Evolutionary conservation across 768 basidiomycete genomes (phyloP).

Genomic region (Boletus coccyginus): DNA sequence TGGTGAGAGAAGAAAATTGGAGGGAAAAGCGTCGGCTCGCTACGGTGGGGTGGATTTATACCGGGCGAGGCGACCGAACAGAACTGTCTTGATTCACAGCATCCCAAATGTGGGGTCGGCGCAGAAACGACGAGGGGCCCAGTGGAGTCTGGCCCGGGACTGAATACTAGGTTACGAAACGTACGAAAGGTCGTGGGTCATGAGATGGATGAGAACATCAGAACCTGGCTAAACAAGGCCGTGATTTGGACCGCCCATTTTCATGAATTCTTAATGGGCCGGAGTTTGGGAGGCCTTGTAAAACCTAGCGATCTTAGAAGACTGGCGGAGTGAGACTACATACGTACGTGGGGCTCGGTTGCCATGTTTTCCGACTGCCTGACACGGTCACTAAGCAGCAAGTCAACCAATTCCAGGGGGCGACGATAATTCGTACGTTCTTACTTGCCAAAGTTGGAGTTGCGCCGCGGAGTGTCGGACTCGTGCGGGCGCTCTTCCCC

Average conservation of each 20-base stretch:
- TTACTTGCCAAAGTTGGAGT: too few species aligned
- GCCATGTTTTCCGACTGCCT: background rate
- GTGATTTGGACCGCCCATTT: constrained; percentile 1
- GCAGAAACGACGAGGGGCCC: constrained; percentile 10
- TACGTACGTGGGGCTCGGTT: background rate
- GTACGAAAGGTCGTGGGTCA: background rate
- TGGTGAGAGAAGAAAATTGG: background rate
- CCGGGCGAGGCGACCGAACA: constrained; percentile 8
- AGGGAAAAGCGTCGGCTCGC: background rate
- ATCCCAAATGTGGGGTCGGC: constrained; percentile 9
- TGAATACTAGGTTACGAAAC: constrained; percentile 22
- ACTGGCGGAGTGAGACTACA: background rate
- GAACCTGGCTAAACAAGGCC: constrained; percentile 8
- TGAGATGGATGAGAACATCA: constrained; percentile 10
- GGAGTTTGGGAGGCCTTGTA: constrained; percentile 9
- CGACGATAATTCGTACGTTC: too few species aligned
- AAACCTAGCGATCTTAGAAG: background rate
- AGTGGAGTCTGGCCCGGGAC: too few species aligned
- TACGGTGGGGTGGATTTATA: constrained; percentile 16
- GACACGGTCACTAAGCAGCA: background rate
- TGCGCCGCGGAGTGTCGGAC: too few species aligned
- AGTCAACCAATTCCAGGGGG: too few species aligned
- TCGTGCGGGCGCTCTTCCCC: too few species aligned
- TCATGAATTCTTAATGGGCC: constrained; percentile 14
- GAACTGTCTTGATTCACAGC: constrained; percentile 4